These are phyloP conservation scores for Pulveroboletus sp. DNA, from an alignment of 768 basidiomycete genomes.

Conservation along the genomic window DNA sequence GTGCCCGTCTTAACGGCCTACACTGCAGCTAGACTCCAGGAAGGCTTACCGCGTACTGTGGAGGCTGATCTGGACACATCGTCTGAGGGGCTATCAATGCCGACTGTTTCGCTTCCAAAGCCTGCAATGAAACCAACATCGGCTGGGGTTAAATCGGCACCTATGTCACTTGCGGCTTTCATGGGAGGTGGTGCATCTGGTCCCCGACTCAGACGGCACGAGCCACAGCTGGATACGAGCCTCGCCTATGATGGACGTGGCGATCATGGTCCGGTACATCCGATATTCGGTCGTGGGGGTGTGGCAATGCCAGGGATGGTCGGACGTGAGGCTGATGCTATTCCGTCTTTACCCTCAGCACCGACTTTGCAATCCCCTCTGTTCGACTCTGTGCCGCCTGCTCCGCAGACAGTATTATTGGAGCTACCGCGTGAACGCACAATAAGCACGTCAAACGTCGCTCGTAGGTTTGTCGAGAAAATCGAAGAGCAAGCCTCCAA, in stretches of 20 bases:
- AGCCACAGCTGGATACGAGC: constrained; percentile 64
- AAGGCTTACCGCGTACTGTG: constrained; percentile 5
- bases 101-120: constrained; percentile 8
- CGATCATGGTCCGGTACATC: constrained; percentile 54
- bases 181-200: constrained; percentile 77
- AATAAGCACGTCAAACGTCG: constrained; percentile 33
- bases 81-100: constrained; percentile 2
- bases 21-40: constrained; percentile 22
- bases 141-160: constrained; percentile 32
- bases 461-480: constrained; percentile 35
- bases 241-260: constrained; percentile 64
- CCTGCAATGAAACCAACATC: constrained; percentile 10
- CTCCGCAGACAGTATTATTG: constrained; percentile 7
- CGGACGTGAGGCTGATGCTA: constrained; percentile 10
- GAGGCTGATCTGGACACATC: constrained; percentile 10
- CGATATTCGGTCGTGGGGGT: constrained; percentile 70
- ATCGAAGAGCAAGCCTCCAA: constrained; percentile 36
- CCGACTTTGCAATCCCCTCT: constrained; percentile 1
- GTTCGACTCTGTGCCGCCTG: neutral
- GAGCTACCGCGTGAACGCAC: constrained; percentile 27
- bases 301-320: constrained; percentile 74
- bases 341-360: constrained; percentile 6
- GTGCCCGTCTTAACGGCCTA: neutral
- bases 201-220: constrained; percentile 66
- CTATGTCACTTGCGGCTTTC: constrained; percentile 74